Evolutionary conservation across 306 rosid species (phyloP).

Genomic region (Castanea crenata): DNA sequence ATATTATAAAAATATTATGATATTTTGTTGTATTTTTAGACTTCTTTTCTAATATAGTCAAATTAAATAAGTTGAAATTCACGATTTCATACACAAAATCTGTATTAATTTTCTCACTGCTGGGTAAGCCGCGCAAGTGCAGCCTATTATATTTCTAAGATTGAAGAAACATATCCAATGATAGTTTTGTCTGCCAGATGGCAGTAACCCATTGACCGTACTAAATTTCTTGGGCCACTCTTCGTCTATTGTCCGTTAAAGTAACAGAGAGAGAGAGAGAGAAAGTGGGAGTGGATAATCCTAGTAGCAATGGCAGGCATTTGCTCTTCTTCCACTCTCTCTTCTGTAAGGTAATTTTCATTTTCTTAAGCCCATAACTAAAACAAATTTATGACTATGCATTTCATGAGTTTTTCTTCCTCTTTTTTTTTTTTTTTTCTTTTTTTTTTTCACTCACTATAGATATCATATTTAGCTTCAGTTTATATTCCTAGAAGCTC

Average conservation of each 20-base stretch:
- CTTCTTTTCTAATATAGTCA: too few species aligned
- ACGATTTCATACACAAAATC: too few species aligned
- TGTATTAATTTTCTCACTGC: too few species aligned
- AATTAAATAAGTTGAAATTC: too few species aligned
- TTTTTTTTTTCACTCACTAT: background rate
- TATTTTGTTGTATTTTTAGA: too few species aligned
- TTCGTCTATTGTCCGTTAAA: constrained; percentile 8
- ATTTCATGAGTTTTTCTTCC: background rate
- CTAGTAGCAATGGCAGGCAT: constrained; percentile 62
- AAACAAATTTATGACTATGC: background rate
- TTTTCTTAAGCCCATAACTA: background rate
- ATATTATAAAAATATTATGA: too few species aligned
- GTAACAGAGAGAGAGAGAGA: constrained; percentile 2
- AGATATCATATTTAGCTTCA: background rate
- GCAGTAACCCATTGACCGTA: constrained; percentile 49
- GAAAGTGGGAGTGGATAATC: background rate
- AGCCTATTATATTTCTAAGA: too few species aligned
- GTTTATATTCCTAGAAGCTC: background rate
- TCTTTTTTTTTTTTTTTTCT: background rate
- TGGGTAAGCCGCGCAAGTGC: too few species aligned
- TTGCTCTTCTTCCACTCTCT: constrained; percentile 44
- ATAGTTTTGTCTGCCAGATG: constrained; percentile 39
- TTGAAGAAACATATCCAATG: constrained; percentile 15
- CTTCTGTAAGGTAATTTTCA: constrained; percentile 49
- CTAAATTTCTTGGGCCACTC: constrained; percentile 60